Evolutionary conservation across 495 filamentous ascomycete genomes (phyloP).

Genomic region (Xylaria castorea): DNA sequence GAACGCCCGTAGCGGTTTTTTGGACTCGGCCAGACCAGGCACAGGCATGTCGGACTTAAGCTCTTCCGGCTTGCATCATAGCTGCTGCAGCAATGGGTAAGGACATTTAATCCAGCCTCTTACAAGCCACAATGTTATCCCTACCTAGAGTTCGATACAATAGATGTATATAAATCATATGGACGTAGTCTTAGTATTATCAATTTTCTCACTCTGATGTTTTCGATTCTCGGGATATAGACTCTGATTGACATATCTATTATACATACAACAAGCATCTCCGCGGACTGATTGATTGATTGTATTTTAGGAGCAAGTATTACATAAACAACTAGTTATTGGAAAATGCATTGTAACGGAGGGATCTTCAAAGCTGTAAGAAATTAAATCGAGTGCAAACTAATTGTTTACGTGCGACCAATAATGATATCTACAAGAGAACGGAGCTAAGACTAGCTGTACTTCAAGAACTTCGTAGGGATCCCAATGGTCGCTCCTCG

Average conservation of each 20-base stretch:
- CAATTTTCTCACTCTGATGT: too few relatives aligned
- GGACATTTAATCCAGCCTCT: neutral
- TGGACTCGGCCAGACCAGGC: conserved; percentile 14
- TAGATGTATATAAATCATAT: too few relatives aligned
- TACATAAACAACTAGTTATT: too few relatives aligned
- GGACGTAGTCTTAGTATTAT: too few relatives aligned
- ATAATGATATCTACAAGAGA: neutral
- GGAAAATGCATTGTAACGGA: neutral
- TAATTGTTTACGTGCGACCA: neutral
- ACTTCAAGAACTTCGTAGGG: neutral
- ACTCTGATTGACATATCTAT: too few relatives aligned
- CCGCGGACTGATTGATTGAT: too few relatives aligned
- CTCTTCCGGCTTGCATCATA: neutral
- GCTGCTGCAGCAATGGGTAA: neutral
- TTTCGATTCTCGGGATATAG: too few relatives aligned
- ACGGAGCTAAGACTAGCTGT: neutral
- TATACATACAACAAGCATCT: too few relatives aligned
- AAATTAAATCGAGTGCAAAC: neutral
- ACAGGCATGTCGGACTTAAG: neutral
- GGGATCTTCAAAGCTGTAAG: neutral
- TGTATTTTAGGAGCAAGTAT: too few relatives aligned
- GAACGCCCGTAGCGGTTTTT: neutral
- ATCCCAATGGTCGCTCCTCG: neutral
- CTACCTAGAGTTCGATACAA: neutral
- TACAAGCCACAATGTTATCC: neutral